phyloP scores from a whole-genome alignment of 1,284 basidiomycete genomes.

The Ceratobasidium sp. region DNA sequence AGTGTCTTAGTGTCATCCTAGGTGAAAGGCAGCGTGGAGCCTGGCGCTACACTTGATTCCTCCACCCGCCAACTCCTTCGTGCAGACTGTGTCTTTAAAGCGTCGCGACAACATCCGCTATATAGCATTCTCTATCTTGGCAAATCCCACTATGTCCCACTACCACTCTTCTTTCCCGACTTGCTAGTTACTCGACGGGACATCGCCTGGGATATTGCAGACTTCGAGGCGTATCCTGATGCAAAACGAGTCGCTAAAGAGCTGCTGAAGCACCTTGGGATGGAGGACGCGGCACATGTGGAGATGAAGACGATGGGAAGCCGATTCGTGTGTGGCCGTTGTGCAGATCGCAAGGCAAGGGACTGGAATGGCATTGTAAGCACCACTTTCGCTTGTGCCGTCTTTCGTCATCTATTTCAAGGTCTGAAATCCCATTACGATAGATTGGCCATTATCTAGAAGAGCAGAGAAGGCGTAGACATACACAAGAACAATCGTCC shows the following conservation, averaged over 20 bases:
- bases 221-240: neutral
- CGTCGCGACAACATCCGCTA: neutral
- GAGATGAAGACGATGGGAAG: slow-evolving; percentile 2
- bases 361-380: slow-evolving; percentile 24
- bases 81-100: slow-evolving; percentile 5
- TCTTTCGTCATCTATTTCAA: neutral
- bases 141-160: neutral
- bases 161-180: neutral
- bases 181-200: neutral
- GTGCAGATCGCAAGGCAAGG: neutral
- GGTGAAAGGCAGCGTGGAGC: neutral
- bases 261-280: neutral
- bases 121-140: neutral
- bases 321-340: slow-evolving; percentile 15
- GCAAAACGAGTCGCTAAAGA: neutral
- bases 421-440: neutral
- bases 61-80: neutral
- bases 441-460: neutral
- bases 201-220: neutral
- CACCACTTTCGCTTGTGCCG: neutral
- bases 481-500: no score
- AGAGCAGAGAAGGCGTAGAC: neutral
- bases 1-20: no score
- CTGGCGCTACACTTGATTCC: neutral
- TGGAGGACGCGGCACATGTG: neutral